These are phyloP conservation scores for Raphidocelis subcapitata DNA, from an alignment of 139 green algal genomes.

Conservation along the genomic window DNA sequence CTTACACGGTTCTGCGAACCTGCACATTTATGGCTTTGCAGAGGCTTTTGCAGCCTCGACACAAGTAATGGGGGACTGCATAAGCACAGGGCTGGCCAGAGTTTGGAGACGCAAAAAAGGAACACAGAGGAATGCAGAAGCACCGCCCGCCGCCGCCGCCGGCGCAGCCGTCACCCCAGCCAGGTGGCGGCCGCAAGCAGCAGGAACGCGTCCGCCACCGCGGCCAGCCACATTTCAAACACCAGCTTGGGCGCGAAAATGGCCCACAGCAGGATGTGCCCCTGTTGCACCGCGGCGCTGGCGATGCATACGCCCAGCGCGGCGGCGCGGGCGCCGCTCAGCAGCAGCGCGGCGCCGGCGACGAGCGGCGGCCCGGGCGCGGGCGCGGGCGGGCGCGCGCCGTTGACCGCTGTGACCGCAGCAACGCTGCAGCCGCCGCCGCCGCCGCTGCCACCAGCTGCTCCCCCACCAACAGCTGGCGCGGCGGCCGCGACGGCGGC, in stretches of 20 bases:
- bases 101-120: too few relatives aligned
- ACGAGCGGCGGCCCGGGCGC: neutral
- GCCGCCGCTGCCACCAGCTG: neutral
- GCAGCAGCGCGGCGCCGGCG: slow-evolving; percentile 7
- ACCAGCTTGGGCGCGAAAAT: slow-evolving; percentile 89
- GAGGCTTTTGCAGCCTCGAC: too few relatives aligned
- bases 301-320: slow-evolving; percentile 34
- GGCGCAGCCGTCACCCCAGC: too few relatives aligned
- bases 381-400: too few relatives aligned
- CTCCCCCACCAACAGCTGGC: neutral
- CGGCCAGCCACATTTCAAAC: slow-evolving; percentile 78
- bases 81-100: too few relatives aligned
- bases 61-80: too few relatives aligned
- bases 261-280: slow-evolving; percentile 89
- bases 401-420: too few relatives aligned
- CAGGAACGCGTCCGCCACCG: slow-evolving; percentile 32
- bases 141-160: too few relatives aligned
- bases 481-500: slow-evolving; percentile 6
- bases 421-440: neutral
- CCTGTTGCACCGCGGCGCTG: slow-evolving; percentile 57
- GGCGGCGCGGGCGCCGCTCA: slow-evolving; percentile 2
- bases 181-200: slow-evolving; percentile 10
- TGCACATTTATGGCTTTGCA: too few relatives aligned
- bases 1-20: too few relatives aligned
- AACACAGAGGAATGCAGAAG: too few relatives aligned